Base-by-base conservation (phyloP, 345 rosid species). In the Triadica sebifera region DNA sequence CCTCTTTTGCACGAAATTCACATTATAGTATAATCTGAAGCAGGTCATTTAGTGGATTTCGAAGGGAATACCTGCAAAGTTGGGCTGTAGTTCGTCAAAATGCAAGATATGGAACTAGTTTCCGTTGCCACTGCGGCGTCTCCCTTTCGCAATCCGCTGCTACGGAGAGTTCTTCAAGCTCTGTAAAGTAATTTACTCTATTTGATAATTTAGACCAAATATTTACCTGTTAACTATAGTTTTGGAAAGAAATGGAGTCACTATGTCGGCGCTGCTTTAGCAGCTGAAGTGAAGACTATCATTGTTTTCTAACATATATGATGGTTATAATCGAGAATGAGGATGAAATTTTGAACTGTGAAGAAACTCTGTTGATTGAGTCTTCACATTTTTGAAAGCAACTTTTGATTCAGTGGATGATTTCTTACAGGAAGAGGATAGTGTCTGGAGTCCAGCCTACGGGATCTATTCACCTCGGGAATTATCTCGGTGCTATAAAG, bases 401-500 rank as follows among this genome's bases (percentile, higher is more conserved):
- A 24, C 39, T 15, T 45, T 46, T 65, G 34, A 41, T 61, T 52
- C 37, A 10, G 60, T 45, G 20, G 8, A 43, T 9, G 25, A n/a
- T 24, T 69, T 51, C 57, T 78, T 64, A 8, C 73, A 92, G 93
- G 89, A 92, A 92, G 85, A 88, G 92, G 73, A 81, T 89, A 51
- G 98, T 92, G 20, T 92, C 98, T 60, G 98, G 97, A 67, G 97
- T 94, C 56, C 98, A 92, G 81, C 97, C 98, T 6, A 89, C 96
- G 3, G 97, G 98, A 67, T 87, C 93, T 16, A 74, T 94, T 69
- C 98, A 92, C 85, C 89, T 92, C 0, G 97, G 98, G 50, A 92
- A 92, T 80, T 92, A 94, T 84, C 96, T 92, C 34, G 97, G 97
- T 6, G 97, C 97, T 66, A 92, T 90, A 53, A 92, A 92, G 76